Percentiles rank a stretch among this genome's conserved stretches.
These are phyloP conservation scores for Jaltomata sinuosa DNA, from an alignment of 257 asterid genomes.

Conservation along the genomic window DNA sequence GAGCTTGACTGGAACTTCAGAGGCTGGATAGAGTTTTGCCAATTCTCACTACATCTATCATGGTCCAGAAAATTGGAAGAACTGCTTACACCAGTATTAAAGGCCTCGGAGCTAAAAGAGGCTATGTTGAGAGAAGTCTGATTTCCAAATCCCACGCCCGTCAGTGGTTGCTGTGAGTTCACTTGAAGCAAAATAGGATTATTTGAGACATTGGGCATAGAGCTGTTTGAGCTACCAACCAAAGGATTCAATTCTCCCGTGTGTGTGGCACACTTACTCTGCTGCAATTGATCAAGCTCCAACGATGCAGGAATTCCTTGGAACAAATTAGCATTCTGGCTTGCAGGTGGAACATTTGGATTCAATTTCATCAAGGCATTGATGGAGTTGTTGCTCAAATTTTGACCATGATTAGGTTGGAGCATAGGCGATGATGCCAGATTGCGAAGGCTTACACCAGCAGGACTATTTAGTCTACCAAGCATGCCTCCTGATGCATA, in stretches of 20 bases:
- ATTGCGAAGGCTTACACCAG: constrained; percentile 42
- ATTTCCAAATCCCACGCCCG: constrained; percentile 34
- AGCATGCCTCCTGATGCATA: constrained; percentile 52
- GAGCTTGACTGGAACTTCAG: constrained; percentile 33
- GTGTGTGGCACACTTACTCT: constrained; percentile 18
- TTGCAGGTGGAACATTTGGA: constrained; percentile 29
- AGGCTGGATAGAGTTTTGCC: constrained; percentile 37
- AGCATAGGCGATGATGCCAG: constrained; percentile 36
- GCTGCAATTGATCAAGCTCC: constrained; percentile 55
- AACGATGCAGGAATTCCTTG: constrained; percentile 51
- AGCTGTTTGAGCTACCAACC: constrained; percentile 26
- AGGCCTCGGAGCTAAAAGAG: constrained; percentile 40
- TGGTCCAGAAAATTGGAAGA: constrained; percentile 49
- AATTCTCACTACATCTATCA: constrained; percentile 31
- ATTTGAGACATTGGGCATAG: constrained; percentile 19
- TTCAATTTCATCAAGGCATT: constrained; percentile 38
- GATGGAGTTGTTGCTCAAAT: constrained; percentile 35
- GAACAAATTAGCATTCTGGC: constrained; percentile 31
- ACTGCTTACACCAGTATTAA: constrained; percentile 22
- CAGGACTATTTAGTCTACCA: constrained; percentile 61
- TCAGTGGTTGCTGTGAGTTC: constrained; percentile 32
- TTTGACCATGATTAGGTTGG: constrained; percentile 49
- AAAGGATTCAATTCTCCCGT: constrained; percentile 25
- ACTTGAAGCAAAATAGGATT: constrained; percentile 38
- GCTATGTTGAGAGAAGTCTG: constrained; percentile 30